Evolutionary conservation across 495 filamentous ascomycete genomes (phyloP), one percentile per base, ranked within the genome.

Genomic region (Penicillium diatomitis): DNA sequence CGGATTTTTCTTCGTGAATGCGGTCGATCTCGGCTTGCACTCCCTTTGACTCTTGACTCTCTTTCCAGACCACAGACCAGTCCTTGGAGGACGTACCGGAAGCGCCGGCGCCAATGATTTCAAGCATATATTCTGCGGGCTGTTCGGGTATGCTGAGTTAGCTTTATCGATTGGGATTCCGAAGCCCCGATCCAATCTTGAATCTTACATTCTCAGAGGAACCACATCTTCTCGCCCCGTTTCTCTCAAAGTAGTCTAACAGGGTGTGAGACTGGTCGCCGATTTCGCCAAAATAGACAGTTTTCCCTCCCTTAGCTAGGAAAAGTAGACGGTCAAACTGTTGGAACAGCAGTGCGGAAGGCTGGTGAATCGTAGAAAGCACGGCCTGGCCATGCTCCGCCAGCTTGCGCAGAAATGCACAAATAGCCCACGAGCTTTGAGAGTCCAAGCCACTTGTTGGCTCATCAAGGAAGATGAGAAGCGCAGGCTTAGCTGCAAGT

Each of bases 391-490:
- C 90, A 56, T 79, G 84, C 65, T 88, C 85, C 40, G 89, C 88
- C 32, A 96, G 75, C 62, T 91, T 94, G 55, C 88, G 79, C n/a
- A 96, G 70, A 38, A 95, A 79, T 44, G 81, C 70, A 44, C 86
- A 75, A 53, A 95, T 92, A 12, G 87, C 80, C 86, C 85, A 95
- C 3, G 88, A 85, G 8, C 86, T 92, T 56, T 92, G 88, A 48
- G 80, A 83, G 65, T 95, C 88, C 8, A 95, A 67, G 55, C 88
- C 88, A 46, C 86, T 90, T 4, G 88, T 92, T 10, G 90, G 90
- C 55, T 96, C 90, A 59, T 96, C 90, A n/a, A 96, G 80, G 69
- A 95, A 96, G 5, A 96, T 81, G 0, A 95, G 70, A n/a, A 96
- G 74, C 20, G 82, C 82, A 32, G 90, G 90, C 67, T 90, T 95